A percentile compares a stretch with the other conserved stretches of the same genome.
Evolutionary conservation across 1,284 basidiomycete genomes (phyloP).

Genomic region (Athelia psychrophila): DNA sequence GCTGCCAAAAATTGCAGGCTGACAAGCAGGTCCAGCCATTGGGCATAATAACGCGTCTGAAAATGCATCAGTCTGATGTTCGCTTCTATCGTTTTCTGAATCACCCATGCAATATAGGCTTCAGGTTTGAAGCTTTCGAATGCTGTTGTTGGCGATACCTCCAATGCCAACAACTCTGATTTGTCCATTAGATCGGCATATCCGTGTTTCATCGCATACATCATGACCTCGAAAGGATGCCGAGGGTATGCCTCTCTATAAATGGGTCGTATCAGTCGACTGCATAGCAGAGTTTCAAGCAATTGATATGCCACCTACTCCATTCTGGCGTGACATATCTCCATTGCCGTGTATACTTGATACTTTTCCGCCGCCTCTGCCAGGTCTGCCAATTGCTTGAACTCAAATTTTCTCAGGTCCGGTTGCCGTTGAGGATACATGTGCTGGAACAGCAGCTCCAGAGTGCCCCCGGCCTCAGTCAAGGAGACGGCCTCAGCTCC

Average conservation of each 20-base stretch:
- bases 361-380: slow-evolving; percentile 20
- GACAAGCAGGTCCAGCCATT: too few relatives aligned
- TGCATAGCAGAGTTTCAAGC: not conserved
- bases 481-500: slow-evolving; percentile 8
- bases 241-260: not conserved
- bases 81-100: too few relatives aligned
- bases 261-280: too few relatives aligned
- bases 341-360: slow-evolving; percentile 11
- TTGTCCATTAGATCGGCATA: not conserved
- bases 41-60: too few relatives aligned
- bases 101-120: too few relatives aligned
- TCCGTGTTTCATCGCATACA: not conserved
- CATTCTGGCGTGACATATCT: slow-evolving; percentile 4
- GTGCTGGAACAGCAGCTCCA: slow-evolving; percentile 14
- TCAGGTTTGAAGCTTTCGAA: too few relatives aligned
- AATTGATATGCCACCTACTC: not conserved
- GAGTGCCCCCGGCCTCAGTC: slow-evolving; percentile 6
- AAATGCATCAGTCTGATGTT: too few relatives aligned
- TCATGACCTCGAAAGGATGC: not conserved
- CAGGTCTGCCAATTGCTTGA: slow-evolving; percentile 3
- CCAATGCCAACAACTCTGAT: not conserved
- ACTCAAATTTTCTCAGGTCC: slow-evolving; percentile 4
- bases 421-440: slow-evolving; percentile 10
- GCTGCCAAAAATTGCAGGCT: too few relatives aligned
- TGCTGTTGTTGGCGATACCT: too few relatives aligned